A percentile compares a stretch with the other conserved stretches of the same genome.
These are phyloP conservation scores for Uronychia setigera DNA, from an alignment of 73 alveolate species.

Conservation along the genomic window DNA sequence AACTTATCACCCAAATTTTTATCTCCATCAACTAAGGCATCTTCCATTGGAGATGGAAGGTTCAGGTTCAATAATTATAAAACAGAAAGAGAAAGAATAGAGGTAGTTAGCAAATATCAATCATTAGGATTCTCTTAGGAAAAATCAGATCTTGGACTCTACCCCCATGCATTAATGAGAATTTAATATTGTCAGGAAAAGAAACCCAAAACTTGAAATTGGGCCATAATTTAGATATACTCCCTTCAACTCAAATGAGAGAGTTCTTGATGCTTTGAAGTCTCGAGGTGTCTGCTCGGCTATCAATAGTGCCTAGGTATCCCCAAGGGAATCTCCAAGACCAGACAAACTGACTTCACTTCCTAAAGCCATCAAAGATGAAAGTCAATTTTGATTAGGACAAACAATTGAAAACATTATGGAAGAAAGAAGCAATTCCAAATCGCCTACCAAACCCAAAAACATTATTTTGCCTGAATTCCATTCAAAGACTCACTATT, in stretches of 20 bases:
- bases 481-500: background rate
- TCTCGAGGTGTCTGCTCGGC: background rate
- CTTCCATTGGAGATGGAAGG: background rate
- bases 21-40: background rate
- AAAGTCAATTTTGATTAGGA: too few species aligned
- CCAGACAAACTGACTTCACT: too few species aligned
- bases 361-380: too few species aligned
- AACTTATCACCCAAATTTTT: too few species aligned
- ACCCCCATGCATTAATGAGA: background rate
- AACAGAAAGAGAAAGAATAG: background rate
- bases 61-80: background rate
- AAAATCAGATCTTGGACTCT: background rate
- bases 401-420: too few species aligned
- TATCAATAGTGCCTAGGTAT: background rate
- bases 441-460: too few species aligned
- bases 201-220: background rate
- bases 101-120: background rate
- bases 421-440: too few species aligned
- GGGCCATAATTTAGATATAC: background rate
- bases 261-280: conserved; percentile 1
- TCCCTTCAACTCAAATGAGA: background rate
- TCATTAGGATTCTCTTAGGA: background rate
- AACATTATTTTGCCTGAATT: background rate
- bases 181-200: background rate
- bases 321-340: background rate